Evolutionary conservation across 441 rosid species (phyloP), one percentile per base, ranked within the genome.

Genomic region (Populus hybrid): DNA sequence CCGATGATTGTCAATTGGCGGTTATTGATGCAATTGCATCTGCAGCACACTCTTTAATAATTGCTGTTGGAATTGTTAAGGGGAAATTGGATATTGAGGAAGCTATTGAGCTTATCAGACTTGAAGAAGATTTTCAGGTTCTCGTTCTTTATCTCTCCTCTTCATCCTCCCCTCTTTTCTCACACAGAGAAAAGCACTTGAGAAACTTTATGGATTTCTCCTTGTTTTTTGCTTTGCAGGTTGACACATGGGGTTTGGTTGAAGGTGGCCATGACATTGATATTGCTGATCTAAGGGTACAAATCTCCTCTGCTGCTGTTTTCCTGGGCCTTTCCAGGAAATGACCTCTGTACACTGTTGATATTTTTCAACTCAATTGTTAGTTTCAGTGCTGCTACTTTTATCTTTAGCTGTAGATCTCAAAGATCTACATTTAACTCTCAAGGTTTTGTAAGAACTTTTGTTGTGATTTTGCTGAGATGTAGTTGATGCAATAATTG

Each of bases 111-210:
- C 85, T 97, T 88, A 87, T 87, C 73, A 87, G 99, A 85, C 92
- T 97, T 67, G 99, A 97, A 89, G 99, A 97, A 90, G 99, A 95
- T 82, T 81, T 90, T 73, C 99, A 95, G 99, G 99, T 97, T 69
- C 72, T 65, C 66, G 5, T 34, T n/a, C 59, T 54, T 69, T 34
- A 14, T 68, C 54, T 12, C 21, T 8, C 26, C 30, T 36, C 23
- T 16, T 14, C 67, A 0, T 3, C 26, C 6, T 10, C 8, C 11
- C 35, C 23, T 46, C 12, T 14, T 32, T 23, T 9, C 6, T 1
- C 18, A 2, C 10, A 8, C 54, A 54, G 30, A 54, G 30, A 28
- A 24, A 12, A 46, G 20, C 16, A 23, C 24, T 69, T 42, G 30
- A 64, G 46, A 1, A 11, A 10, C 67, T 57, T 28, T 61, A 24